phyloP scores from a whole-genome alignment of 495 filamentous ascomycete genomes.

The Trypethelium eluteriae region DNA sequence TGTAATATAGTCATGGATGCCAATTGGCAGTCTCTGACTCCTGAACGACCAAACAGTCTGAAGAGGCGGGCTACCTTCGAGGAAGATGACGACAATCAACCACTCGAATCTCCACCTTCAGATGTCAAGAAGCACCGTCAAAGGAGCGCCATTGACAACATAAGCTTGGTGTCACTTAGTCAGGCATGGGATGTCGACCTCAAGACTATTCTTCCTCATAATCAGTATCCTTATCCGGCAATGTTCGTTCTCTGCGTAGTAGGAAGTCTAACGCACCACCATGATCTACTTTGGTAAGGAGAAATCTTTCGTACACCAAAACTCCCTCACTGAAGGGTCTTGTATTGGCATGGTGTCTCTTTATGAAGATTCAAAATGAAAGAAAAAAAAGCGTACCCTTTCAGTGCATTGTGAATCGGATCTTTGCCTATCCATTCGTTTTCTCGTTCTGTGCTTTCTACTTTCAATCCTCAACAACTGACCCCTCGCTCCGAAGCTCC shows the following conservation, averaged over 20 bases:
- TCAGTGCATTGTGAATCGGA: background rate
- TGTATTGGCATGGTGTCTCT: too few relatives aligned
- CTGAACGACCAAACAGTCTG: background rate
- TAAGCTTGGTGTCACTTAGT: background rate
- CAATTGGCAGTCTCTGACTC: background rate
- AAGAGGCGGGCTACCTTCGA: constrained; percentile 5
- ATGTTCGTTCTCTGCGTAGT: constrained; percentile 2
- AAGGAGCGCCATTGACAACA: constrained; percentile 7
- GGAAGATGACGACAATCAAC: constrained; percentile 1
- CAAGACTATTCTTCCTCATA: background rate
- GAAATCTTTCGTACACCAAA: background rate
- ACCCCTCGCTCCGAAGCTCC: background rate
- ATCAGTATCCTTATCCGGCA: background rate
- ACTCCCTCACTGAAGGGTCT: too few relatives aligned
- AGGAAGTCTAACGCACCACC: background rate
- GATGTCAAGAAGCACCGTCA: constrained; percentile 2
- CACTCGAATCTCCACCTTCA: background rate
- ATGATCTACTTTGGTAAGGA: constrained; percentile 6
- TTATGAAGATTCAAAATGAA: too few relatives aligned
- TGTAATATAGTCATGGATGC: background rate
- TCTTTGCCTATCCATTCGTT: background rate
- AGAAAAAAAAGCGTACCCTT: too few relatives aligned
- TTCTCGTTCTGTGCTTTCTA: background rate
- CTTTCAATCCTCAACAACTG: background rate
- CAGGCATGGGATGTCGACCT: constrained; percentile 6